Conservation (phyloP, 129 eudicot species). For the Mikania micrantha region DNA sequence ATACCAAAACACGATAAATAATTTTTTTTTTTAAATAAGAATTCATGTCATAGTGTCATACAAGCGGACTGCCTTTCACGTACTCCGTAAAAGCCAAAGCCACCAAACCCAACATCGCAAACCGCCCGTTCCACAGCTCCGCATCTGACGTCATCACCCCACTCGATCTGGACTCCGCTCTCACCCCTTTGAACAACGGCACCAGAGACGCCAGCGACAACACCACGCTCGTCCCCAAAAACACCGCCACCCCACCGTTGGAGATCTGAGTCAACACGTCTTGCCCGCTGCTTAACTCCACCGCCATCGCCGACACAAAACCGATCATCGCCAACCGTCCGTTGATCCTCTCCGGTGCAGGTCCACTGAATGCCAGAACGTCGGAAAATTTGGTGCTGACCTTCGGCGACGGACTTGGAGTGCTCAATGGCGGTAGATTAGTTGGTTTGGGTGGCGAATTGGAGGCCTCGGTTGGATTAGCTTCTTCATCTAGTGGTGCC, state of each 20-base stretch:
- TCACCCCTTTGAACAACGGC: constrained; percentile 69
- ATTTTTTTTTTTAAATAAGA: too few relatives aligned
- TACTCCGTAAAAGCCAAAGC: constrained; percentile 80
- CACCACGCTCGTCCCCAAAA: constrained; percentile 49
- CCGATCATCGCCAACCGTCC: constrained; percentile 90
- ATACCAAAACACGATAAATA: too few relatives aligned
- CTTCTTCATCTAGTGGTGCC: not conserved
- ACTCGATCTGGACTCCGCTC: constrained; percentile 45
- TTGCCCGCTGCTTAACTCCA: constrained; percentile 52
- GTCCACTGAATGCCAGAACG: constrained; percentile 75
- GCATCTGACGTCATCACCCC: constrained; percentile 78
- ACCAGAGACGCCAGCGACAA: constrained; percentile 63
- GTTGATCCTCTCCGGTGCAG: constrained; percentile 84
- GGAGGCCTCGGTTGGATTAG: constrained; percentile 3
- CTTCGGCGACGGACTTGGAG: constrained; percentile 32
- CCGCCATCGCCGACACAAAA: constrained; percentile 66
- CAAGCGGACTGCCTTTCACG: constrained; percentile 60
- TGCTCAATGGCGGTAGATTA: constrained; percentile 2
- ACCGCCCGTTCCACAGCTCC: constrained; percentile 79
- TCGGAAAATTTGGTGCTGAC: constrained; percentile 53
- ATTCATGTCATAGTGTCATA: constrained; percentile 9
- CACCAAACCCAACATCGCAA: constrained; percentile 80
- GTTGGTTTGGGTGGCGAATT: not conserved
- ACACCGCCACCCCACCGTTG: constrained; percentile 63
- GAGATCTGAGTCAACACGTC: constrained; percentile 54